phyloP scores from a whole-genome alignment of 345 rosid genomes.

The Ailanthus altissimus region DNA sequence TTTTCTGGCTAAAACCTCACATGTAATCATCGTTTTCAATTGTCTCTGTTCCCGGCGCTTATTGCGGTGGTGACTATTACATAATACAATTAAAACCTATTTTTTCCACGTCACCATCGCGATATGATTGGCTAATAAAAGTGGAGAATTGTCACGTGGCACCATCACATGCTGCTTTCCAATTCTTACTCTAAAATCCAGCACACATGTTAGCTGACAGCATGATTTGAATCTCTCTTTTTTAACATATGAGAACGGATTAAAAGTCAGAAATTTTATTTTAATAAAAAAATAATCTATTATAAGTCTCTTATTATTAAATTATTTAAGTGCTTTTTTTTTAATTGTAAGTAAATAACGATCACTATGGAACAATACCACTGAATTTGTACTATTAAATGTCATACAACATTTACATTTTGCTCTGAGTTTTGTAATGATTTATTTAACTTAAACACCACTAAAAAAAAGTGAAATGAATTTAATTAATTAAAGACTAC shows the following conservation, averaged over 20 bases:
- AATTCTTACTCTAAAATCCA: constrained; percentile 19
- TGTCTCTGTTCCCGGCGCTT: constrained; percentile 34
- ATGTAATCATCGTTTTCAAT: constrained; percentile 30
- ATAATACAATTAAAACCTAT: background rate
- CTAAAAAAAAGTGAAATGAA: no score
- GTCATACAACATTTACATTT: background rate
- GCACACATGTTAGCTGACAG: constrained; percentile 23
- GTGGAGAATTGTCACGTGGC: constrained; percentile 27
- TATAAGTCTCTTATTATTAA: no score
- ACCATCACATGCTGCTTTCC: constrained; percentile 32
- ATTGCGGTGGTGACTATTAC: constrained; percentile 23
- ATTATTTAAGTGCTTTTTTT: no score
- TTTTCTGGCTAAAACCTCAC: constrained; percentile 20
- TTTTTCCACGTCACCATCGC: constrained; percentile 19
- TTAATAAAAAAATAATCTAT: no score
- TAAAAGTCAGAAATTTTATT: no score
- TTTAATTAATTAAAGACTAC: no score
- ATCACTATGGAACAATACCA: background rate
- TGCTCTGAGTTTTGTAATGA: background rate
- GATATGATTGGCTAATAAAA: background rate
- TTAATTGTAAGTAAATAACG: background rate
- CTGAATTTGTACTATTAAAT: background rate
- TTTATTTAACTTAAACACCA: no score
- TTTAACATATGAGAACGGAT: no score
- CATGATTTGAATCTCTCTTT: no score